phyloP scores from a whole-genome alignment of 2,329 filamentous ascomycete species.

The Sordariomycetes sp. region DNA sequence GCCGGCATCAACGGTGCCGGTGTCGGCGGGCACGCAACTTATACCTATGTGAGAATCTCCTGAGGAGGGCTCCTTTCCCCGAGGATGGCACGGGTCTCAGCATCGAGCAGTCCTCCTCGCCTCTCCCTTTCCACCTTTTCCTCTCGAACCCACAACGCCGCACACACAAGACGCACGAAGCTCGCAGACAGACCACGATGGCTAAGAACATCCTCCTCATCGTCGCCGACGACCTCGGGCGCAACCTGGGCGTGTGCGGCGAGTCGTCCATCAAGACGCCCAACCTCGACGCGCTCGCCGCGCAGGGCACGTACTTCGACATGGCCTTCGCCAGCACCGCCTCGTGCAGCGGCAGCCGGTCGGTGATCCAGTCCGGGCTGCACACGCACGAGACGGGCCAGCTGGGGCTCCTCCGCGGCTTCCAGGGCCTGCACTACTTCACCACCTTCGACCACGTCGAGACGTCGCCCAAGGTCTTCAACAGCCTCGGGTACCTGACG shows the following conservation, averaged over 20 bases:
- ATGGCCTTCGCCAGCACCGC: constrained; percentile 32
- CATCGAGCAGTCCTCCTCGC: too few relatives aligned
- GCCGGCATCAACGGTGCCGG: too few relatives aligned
- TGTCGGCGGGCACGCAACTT: too few relatives aligned
- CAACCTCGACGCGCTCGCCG: constrained; percentile 27
- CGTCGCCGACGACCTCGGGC: constrained; percentile 31
- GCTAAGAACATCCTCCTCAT: constrained; percentile 24
- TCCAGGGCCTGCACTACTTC: constrained; percentile 24
- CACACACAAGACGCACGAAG: too few relatives aligned
- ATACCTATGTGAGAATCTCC: too few relatives aligned
- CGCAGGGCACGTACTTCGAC: constrained; percentile 22
- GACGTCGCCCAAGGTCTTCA: constrained; percentile 26
- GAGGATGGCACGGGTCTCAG: too few relatives aligned
- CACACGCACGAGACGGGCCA: constrained; percentile 37
- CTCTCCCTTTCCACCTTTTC: too few relatives aligned
- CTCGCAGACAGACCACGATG: too few relatives aligned
- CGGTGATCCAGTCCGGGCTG: constrained; percentile 35
- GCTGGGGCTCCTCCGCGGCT: constrained; percentile 26
- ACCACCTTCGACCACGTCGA: constrained; percentile 31
- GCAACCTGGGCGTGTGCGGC: constrained; percentile 24
- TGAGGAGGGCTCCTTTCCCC: too few relatives aligned
- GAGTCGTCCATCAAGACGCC: constrained; percentile 20
- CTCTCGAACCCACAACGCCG: too few relatives aligned
- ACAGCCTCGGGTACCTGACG: constrained; percentile 27
- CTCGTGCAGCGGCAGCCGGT: constrained; percentile 34